Evolutionary conservation across 768 basidiomycete species (phyloP).

Genomic region (Amylocystis lapponica): DNA sequence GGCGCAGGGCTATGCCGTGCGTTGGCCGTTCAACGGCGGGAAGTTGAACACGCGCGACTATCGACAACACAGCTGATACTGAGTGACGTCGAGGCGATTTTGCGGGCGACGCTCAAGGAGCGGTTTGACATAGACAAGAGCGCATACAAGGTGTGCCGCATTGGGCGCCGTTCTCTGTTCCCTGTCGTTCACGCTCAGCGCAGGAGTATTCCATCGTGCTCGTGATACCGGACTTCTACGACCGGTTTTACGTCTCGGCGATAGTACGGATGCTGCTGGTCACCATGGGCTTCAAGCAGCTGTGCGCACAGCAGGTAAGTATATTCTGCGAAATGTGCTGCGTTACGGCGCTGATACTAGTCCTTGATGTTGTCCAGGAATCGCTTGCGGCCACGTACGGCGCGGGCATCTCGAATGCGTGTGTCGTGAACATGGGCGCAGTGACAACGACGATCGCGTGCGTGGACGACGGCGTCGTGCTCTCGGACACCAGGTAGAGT

Average conservation of each 20-base stretch:
- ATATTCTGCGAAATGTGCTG: too few relatives aligned
- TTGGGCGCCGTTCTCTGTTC: background rate
- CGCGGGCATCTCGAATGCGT: slow-evolving; percentile 90
- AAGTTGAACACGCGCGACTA: slow-evolving; percentile 84
- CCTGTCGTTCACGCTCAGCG: background rate
- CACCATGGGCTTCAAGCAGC: slow-evolving; percentile 87
- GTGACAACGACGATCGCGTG: slow-evolving; percentile 80
- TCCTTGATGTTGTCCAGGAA: slow-evolving; percentile 46
- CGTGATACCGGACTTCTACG: slow-evolving; percentile 89
- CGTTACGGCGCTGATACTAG: background rate
- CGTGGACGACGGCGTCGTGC: slow-evolving; percentile 88
- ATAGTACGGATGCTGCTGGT: slow-evolving; percentile 67
- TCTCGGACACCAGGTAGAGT: slow-evolving; percentile 77
- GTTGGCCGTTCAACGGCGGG: slow-evolving; percentile 78
- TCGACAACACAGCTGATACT: slow-evolving; percentile 61
- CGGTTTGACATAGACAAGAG: slow-evolving; percentile 46
- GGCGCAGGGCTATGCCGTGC: slow-evolving; percentile 60
- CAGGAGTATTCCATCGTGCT: slow-evolving; percentile 86
- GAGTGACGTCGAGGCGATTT: slow-evolving; percentile 72
- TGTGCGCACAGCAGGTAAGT: slow-evolving; percentile 84
- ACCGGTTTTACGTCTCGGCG: slow-evolving; percentile 76
- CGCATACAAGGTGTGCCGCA: slow-evolving; percentile 53
- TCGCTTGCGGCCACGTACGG: slow-evolving; percentile 91
- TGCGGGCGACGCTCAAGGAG: slow-evolving; percentile 55
- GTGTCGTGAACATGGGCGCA: slow-evolving; percentile 94